These are phyloP conservation scores for Teratosphaeria viscida DNA, from an alignment of 2,329 filamentous ascomycete genomes.

Conservation along the genomic window DNA sequence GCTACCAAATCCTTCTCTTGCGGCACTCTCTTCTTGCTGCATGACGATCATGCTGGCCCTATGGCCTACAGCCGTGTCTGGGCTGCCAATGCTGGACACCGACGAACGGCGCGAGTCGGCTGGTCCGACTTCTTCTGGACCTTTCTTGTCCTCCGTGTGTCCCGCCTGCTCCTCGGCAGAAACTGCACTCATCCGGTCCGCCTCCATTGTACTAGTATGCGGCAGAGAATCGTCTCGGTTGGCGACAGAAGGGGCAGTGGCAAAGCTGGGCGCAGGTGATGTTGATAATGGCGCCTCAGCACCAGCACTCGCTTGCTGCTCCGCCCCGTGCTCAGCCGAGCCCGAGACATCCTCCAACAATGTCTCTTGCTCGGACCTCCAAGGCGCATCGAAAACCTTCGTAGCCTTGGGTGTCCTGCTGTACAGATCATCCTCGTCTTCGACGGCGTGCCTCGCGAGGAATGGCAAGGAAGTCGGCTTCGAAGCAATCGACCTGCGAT, in stretches of 20 bases:
- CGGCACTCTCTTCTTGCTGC: neutral
- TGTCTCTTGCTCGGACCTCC: neutral
- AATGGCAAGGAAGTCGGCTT: neutral
- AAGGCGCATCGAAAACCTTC: neutral
- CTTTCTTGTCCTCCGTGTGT: conserved; percentile 4
- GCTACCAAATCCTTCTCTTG: neutral
- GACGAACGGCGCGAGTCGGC: conserved; percentile 13
- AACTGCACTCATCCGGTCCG: conserved; percentile 11
- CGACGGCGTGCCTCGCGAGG: neutral
- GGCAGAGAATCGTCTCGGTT: neutral
- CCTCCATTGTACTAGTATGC: neutral
- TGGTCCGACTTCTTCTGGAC: conserved; percentile 1
- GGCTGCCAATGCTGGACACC: conserved; percentile 17
- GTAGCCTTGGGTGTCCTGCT: conserved; percentile 8
- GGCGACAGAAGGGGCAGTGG: neutral
- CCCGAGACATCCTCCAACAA: neutral
- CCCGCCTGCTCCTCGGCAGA: conserved; percentile 9
- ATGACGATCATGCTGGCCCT: conserved; percentile 2
- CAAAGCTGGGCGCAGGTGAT: neutral
- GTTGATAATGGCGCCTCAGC: neutral
- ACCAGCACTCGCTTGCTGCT: neutral
- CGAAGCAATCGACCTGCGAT: neutral
- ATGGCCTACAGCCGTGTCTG: conserved; percentile 1
- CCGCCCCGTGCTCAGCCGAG: neutral
- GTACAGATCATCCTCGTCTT: conserved; percentile 9